Evolutionary conservation across 2,329 filamentous ascomycete genomes (phyloP), one percentile per base, ranked within the genome.

Genomic region (Cercospora beticola): DNA sequence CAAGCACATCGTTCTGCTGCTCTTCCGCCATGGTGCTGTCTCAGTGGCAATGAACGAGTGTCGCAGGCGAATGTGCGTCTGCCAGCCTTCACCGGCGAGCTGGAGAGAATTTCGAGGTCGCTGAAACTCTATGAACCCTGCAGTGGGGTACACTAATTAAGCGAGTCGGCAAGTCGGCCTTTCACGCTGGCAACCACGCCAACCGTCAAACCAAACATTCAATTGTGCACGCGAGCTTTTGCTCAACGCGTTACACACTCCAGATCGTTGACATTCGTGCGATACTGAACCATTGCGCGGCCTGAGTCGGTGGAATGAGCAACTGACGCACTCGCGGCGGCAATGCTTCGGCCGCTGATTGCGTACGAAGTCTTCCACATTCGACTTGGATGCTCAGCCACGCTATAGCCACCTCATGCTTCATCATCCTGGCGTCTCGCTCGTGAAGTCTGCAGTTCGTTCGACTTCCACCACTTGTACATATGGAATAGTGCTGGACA

Each of bases 1-100:
- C 71, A 46, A 73, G 64, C 28, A 69, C 67, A 62, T 73, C 71
- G 10, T 74, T 70, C 46, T 68, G 64, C 43, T 69, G 71, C 18
- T 72, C 67, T 68, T 73, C 71, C 31, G 33, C 40, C 58, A 61
- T 56, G 58, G 4, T 61, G 64, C 31, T 23, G 36, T 60, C 18
- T 16, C 5, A 6, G 21, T 33, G 8, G 40, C 46, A 58, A 21
- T 33, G 56, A 36, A 59, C 28, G 56, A 59, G 18, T 18, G 56
- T 59, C 3, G n/a, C n/a, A 14, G 56, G n/a, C 56, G 56, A 59
- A 21, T 31, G 16, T 36, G 30, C 18, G 56, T 31, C 28, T 18
- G 14, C 7, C 56, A 59, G 28, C 28, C 56, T n/a, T 33, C 16
- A 31, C 5, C 56, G 31, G 21, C 30, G 40, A 62, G 60, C 60